These are phyloP conservation scores for Rhizophagus sp. DNA, from an alignment of 192 early-diverging fungal genomes.

Conservation along the genomic window DNA sequence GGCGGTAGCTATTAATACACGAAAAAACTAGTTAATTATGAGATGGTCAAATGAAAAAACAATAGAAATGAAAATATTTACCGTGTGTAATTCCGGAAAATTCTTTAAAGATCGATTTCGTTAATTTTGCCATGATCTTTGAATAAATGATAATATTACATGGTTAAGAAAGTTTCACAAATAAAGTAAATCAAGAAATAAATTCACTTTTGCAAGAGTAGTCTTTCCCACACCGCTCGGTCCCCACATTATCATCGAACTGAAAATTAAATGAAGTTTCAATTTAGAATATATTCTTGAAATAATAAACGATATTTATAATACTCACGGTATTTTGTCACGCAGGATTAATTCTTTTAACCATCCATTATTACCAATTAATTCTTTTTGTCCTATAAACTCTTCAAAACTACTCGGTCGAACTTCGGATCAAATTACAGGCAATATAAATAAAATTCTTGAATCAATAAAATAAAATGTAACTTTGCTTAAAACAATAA, in stretches of 20 bases:
- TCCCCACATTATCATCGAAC: constrained; percentile 79
- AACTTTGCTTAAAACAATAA: neutral
- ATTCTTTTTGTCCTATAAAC: constrained; percentile 71
- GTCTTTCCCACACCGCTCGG: constrained; percentile 44
- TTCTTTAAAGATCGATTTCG: constrained; percentile 50
- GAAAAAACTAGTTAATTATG: neutral
- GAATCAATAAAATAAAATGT: neutral
- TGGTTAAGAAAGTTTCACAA: neutral
- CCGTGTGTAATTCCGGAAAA: constrained; percentile 57
- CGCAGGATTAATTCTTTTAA: constrained; percentile 65
- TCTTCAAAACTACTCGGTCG: constrained; percentile 61
- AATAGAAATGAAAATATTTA: neutral
- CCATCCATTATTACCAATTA: constrained; percentile 66
- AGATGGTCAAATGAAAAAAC: neutral
- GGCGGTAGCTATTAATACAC: neutral
- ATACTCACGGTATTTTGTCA: constrained; percentile 57
- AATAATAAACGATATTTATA: neutral
- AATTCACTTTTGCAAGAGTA: constrained; percentile 34
- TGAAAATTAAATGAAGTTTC: neutral
- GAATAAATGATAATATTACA: neutral
- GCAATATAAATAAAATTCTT: neutral
- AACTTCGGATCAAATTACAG: constrained; percentile 30
- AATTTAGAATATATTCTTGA: neutral
- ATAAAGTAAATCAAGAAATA: neutral
- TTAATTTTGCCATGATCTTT: constrained; percentile 51